These are phyloP conservation scores for Phalaenopsis hybrid DNA, from an alignment of 116 monocot species.

Conservation along the genomic window DNA sequence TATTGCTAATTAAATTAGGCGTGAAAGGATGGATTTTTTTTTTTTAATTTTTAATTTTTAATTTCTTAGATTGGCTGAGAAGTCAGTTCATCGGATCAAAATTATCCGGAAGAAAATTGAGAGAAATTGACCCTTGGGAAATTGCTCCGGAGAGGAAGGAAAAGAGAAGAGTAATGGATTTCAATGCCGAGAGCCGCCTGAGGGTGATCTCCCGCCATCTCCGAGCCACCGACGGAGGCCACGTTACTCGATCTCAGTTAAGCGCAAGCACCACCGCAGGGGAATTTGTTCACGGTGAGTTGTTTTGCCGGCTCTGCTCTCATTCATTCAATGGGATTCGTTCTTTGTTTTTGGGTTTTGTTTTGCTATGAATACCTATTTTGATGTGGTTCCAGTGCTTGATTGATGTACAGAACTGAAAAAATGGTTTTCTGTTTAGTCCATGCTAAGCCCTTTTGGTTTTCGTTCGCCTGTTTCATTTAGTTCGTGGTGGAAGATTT, in stretches of 20 bases:
- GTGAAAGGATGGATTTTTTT: too few species aligned
- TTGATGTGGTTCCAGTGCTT: neutral
- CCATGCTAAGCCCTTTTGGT: too few species aligned
- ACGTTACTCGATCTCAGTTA: constrained; percentile 3
- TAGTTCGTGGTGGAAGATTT: neutral
- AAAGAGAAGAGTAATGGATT: constrained; percentile 9
- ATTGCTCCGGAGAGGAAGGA: neutral
- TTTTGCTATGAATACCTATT: neutral
- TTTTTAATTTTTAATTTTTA: too few species aligned
- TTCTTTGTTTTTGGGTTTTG: neutral
- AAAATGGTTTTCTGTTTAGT: too few species aligned
- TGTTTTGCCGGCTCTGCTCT: neutral
- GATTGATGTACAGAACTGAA: neutral
- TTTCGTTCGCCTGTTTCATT: too few species aligned
- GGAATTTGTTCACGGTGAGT: constrained; percentile 14
- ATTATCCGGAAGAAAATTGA: too few species aligned
- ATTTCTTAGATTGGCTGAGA: too few species aligned
- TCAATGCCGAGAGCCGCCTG: constrained; percentile 14
- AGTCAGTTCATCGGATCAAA: too few species aligned
- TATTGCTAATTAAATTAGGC: too few species aligned
- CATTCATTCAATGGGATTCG: neutral
- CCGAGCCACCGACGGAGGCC: neutral
- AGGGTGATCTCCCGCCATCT: constrained; percentile 17
- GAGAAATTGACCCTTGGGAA: too few species aligned
- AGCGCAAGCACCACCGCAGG: constrained; percentile 6